Conservation (phyloP, 202 grass and related monocot species). For the Saccharum hybrid region DNA sequence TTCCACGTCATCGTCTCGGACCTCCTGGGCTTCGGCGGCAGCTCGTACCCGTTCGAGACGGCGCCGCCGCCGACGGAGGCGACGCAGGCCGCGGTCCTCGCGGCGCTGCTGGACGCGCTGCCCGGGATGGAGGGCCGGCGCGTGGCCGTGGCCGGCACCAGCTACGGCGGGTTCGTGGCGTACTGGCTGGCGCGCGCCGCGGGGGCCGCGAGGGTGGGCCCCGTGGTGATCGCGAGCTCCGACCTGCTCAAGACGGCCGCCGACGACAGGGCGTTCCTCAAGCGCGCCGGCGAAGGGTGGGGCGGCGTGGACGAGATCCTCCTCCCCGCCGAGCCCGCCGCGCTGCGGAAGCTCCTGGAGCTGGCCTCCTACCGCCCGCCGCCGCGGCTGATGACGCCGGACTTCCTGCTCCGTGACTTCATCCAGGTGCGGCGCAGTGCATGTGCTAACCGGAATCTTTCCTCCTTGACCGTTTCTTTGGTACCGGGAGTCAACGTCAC, state of each 20-base stretch:
- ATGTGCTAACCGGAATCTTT: neutral
- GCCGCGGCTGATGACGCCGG: conserved; percentile 50
- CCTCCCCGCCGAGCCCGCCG: conserved; percentile 52
- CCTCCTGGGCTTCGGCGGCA: conserved; percentile 77
- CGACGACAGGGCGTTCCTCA: conserved; percentile 60
- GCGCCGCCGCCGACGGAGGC: conserved; percentile 55
- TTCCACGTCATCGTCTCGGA: conserved; percentile 84
- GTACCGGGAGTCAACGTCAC: neutral
- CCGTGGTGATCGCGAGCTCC: conserved; percentile 91
- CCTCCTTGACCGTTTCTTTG: neutral
- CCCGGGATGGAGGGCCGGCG: conserved; percentile 40
- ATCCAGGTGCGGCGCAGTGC: conserved; percentile 46
- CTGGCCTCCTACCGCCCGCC: conserved; percentile 48
- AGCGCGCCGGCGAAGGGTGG: conserved; percentile 55
- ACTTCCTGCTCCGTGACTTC: conserved; percentile 66
- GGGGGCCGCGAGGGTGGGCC: conserved; percentile 47
- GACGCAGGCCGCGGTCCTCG: conserved; percentile 61
- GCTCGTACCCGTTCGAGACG: conserved; percentile 35
- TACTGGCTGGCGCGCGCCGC: conserved; percentile 70
- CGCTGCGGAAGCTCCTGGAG: conserved; percentile 48
- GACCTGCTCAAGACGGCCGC: conserved; percentile 75
- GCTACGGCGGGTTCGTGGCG: conserved; percentile 88
- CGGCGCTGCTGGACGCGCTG: conserved; percentile 54
- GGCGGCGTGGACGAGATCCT: conserved; percentile 47
- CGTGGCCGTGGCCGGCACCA: conserved; percentile 73